Percentiles rank a stretch among this genome's conserved stretches.
Evolutionary conservation across 495 filamentous ascomycete species (phyloP).

Genomic region (Penicillium maclennaniae): DNA sequence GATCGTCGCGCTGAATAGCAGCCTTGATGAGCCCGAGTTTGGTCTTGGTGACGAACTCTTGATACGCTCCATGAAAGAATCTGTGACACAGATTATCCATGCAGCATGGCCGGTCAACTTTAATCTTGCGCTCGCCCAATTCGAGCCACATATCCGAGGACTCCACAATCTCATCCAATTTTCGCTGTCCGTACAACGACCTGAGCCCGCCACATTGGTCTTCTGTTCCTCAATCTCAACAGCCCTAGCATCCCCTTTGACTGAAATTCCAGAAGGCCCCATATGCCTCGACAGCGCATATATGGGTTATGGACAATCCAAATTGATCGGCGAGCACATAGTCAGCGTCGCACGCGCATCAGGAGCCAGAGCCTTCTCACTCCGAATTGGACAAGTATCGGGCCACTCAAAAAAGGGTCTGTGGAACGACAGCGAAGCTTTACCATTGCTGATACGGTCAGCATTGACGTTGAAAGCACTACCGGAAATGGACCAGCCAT

Average conservation of each 20-base stretch:
- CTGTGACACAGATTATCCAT: conserved; percentile 51
- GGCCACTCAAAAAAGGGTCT: conserved; percentile 48
- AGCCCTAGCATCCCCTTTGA: conserved; percentile 29
- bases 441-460: conserved; percentile 54
- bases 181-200: conserved; percentile 42
- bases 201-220: conserved; percentile 43
- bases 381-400: conserved; percentile 60
- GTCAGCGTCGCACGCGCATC: conserved; percentile 34
- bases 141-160: conserved; percentile 46
- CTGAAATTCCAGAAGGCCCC: conserved; percentile 40
- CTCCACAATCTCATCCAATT: conserved; percentile 52
- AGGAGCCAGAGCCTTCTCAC: conserved; percentile 40
- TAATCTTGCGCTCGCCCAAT: conserved; percentile 39
- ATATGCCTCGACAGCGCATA: conserved; percentile 36
- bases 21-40: conserved; percentile 38
- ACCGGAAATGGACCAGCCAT: conserved; percentile 42
- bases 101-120: conserved; percentile 59
- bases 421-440: conserved; percentile 58
- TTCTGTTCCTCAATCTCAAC: conserved; percentile 54
- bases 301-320: conserved; percentile 58
- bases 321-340: conserved; percentile 53
- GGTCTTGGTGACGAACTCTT: conserved; percentile 33
- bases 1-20: conserved; percentile 36
- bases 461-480: conserved; percentile 46
- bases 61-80: conserved; percentile 33